Base-by-base conservation (phyloP, 208 protist species). In the Endotrypanum monterogeii region DNA sequence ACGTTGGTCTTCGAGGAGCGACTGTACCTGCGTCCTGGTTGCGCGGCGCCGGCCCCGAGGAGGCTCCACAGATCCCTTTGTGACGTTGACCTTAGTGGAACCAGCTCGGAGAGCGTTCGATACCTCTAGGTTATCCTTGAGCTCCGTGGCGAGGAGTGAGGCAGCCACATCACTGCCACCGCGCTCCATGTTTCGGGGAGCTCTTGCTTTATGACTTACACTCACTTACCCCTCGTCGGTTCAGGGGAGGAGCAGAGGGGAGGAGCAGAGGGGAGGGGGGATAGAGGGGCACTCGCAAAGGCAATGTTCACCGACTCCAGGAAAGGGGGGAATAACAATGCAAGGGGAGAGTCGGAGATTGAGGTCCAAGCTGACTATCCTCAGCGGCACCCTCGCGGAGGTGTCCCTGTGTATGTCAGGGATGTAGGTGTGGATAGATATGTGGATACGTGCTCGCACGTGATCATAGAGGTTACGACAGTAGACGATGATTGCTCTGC, bases 1-100 rank as follows among this genome's bases (percentile, higher is more conserved):
- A 0, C 58, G 75, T 44, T 80, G 75, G 1, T 74, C 75, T 20
- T 74, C 61, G 20, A 80, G 69, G 3, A 80, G 75, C 23, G 28
- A 44, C 20, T 74, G 7, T 48, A 74, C 20, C 51, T 60, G 57
- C 1, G 57, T 44, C 32, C 23, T 50, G n/a, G 28, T 67, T 28
- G 56, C 46, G 57, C 70, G 48, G 61, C 25, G 50, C 25, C 60
- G 23, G 3, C 46, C 41, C 28, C 54, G 55, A 50, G n/a, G 1
- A 54, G 63, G 2, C 25, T 39, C 28, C 0, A 44, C 41, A 12
- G 60, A 30, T 12, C 35, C 60, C 25, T 37, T 25, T 25, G 63
- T 25, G 25, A 44, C 9, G 41, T 11, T 8, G 25, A 44, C 12
- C 12, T 54, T 54, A 44, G 41, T 32, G 44, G 9, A 28, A 16